Evolutionary conservation across 1,139 yeast species (phyloP).

Genomic region (Diutina rugosa): DNA sequence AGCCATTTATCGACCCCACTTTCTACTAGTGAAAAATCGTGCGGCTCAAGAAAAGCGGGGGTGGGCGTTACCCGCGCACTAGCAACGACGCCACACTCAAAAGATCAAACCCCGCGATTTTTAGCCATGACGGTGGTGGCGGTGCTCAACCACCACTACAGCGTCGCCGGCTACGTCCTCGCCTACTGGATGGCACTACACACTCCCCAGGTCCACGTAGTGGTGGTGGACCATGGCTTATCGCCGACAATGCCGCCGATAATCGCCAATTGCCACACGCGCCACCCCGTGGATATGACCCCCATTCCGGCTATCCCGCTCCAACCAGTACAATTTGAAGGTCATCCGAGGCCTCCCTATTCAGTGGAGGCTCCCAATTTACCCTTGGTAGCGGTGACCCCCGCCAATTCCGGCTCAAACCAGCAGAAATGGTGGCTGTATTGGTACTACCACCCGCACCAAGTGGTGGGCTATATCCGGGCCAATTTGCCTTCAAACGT

Average conservation of each 20-base stretch:
- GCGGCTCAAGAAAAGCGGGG: conserved; percentile 1
- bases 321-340: neutral
- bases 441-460: neutral
- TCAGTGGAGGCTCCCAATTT: neutral
- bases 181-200: neutral
- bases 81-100: neutral
- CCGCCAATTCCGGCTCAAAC: neutral
- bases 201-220: neutral
- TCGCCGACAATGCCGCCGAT: neutral
- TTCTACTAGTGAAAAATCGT: neutral
- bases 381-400: neutral
- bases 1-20: neutral
- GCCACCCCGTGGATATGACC: neutral
- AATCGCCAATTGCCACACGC: neutral
- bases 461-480: neutral
- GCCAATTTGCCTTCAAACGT: neutral
- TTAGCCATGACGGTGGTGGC: neutral
- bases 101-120: neutral
- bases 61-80: neutral
- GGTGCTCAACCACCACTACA: neutral
- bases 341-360: neutral
- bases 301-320: neutral
- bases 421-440: neutral
- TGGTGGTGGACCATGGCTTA: neutral
- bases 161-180: neutral